Conservation (phyloP, 345 rosid species). For the Eucalyptus marginata region DNA sequence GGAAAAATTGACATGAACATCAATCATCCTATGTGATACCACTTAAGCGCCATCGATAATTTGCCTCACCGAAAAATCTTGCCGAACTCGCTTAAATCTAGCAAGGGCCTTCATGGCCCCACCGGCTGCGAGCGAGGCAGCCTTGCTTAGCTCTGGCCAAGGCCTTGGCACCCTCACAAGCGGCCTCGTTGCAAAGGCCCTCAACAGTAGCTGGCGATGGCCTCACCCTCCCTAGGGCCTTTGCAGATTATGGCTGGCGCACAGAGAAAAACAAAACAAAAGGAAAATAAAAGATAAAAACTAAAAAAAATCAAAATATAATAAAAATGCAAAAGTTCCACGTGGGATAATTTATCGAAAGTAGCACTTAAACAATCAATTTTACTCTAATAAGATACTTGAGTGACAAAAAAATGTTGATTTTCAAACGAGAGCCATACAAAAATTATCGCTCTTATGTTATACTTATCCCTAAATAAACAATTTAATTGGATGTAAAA, state of each 20-base stretch:
- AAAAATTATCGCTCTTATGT: fast-evolving
- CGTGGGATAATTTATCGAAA: fast-evolving
- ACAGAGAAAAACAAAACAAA: too few species aligned
- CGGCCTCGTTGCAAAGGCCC: fast-evolving
- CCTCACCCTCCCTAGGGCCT: too few species aligned
- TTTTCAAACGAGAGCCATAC: fast-evolving
- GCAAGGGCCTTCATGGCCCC: too few species aligned
- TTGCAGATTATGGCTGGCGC: too few species aligned
- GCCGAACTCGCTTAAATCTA: fast-evolving
- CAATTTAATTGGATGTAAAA: too few species aligned
- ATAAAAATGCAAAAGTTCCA: fast-evolving
- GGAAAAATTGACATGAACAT: fast-evolving
- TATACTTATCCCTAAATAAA: too few species aligned
- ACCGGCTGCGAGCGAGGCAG: fast-evolving
- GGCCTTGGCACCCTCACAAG: too few species aligned
- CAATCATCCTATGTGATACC: fast-evolving
- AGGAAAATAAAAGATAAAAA: too few species aligned
- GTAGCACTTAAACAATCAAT: fast-evolving
- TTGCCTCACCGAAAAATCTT: fast-evolving
- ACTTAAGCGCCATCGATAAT: fast-evolving
- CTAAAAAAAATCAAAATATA: too few species aligned
- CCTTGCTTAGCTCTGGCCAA: fast-evolving
- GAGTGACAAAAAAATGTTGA: too few species aligned
- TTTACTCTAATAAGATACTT: too few species aligned
- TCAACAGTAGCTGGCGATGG: fast-evolving